Percentiles rank a stretch among this genome's conserved stretches.
phyloP scores from a whole-genome alignment of 208 protist species.

The Leishmania tropica region DNA sequence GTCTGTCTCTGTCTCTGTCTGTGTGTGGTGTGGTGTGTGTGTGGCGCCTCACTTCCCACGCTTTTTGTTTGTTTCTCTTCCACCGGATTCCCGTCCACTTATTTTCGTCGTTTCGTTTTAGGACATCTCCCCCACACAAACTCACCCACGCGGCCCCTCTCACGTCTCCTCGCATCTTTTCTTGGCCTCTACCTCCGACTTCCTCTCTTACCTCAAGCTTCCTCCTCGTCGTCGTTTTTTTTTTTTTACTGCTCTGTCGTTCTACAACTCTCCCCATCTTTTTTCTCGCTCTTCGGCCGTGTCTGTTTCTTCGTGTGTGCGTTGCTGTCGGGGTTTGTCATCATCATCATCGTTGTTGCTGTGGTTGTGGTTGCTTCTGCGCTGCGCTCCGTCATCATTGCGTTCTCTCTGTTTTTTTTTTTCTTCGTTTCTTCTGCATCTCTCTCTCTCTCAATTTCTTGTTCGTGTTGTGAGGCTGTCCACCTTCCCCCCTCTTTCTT shows the following conservation, averaged over 20 bases:
- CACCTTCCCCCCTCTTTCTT: not conserved
- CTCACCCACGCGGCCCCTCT: too few relatives aligned
- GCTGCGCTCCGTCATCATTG: not conserved
- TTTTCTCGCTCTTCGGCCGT: not conserved
- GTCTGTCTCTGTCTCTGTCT: not conserved
- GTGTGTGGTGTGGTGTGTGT: not conserved
- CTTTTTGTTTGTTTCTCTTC: not conserved
- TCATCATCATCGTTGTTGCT: not conserved
- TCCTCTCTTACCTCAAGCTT: not conserved
- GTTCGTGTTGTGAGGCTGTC: not conserved
- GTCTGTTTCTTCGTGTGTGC: not conserved
- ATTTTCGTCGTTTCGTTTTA: not conserved
- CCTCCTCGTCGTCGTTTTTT: not conserved
- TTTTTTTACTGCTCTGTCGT: not conserved
- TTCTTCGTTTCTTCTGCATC: not conserved
- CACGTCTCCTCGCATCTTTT: not conserved
- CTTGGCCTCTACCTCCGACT: not conserved
- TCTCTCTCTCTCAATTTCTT: conserved; percentile 1
- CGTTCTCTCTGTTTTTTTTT: not conserved
- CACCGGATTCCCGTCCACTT: not conserved
- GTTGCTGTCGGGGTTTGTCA: too few relatives aligned
- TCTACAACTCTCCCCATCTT: not conserved
- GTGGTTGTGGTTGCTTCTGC: not conserved
- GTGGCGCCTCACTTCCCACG: not conserved
- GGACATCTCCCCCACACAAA: too few relatives aligned